Base-by-base conservation (phyloP, 306 rosid genomes). In the Fragaria ananassa region DNA sequence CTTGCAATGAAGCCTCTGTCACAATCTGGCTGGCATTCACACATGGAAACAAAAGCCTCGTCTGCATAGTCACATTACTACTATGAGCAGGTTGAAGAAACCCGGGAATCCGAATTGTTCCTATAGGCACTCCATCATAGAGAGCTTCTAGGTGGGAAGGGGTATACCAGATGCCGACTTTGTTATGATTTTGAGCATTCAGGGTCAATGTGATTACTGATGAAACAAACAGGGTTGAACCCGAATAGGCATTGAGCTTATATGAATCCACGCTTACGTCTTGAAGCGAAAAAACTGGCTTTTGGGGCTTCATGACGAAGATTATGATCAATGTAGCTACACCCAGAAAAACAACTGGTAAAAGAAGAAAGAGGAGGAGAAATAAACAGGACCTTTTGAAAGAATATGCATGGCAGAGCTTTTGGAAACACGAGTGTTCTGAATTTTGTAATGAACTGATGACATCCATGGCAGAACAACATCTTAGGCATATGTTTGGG, bases 31-130 rank as follows among this genome's bases (percentile, higher is more conserved):
- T 71, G 35, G 78, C 76, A 63, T 85, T 77, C 31, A 83, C 81
- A 44, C 74, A 18, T 9, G 71, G 82, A 47, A 88, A 63, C 58
- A 88, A 70, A 31, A 81, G 75, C 57, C 89, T 72, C 4, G 79
- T 71, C 39, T 70, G 83, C 62, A 85, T 83, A 10, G 68, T 84
- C 72, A 74, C 75, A 60, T 77, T 74, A 45, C 71, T 49, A 70
- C 85, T 83, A 61, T 81, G 89, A 72, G 88, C 79, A 79, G 85
- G 85, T 77, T 86, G 91, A 74, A 83, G 78, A 63, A 88, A 86
- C 19, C 88, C 76, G 5, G 86, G 89, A 68, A 86, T 71, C 51
- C 79, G 79, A 51, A 83, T 83, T 4, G 74, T 80, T 47, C 89
- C 89, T 6, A 88, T 57, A 12, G 68, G 71, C 64, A 83, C 27